phyloP scores from a whole-genome alignment of 1,284 basidiomycete genomes.

The Sphagnurus paluster region DNA sequence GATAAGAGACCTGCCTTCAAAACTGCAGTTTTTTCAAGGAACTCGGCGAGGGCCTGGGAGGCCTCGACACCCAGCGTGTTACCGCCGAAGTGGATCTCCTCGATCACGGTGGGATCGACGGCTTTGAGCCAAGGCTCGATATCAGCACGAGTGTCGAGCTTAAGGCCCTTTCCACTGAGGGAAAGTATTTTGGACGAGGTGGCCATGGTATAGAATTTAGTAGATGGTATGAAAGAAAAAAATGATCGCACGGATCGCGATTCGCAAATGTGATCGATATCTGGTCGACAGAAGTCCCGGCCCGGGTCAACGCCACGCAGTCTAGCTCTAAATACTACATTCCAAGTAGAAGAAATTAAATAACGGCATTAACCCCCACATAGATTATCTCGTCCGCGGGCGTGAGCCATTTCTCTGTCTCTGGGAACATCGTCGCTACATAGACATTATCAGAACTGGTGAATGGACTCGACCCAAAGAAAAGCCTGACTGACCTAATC shows the following conservation, averaged over 20 bases:
- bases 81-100: slow-evolving; percentile 92
- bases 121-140: slow-evolving; percentile 77
- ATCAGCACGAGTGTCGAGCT: slow-evolving; percentile 80
- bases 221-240: background rate
- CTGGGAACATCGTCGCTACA: slow-evolving; percentile 55
- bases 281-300: no score
- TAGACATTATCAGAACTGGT: background rate
- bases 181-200: slow-evolving; percentile 40
- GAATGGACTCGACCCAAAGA: no score
- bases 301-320: no score
- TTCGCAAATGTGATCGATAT: background rate
- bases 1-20: slow-evolving; percentile 60
- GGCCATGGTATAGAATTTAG: slow-evolving; percentile 15
- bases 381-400: slow-evolving; percentile 54
- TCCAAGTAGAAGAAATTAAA: no score
- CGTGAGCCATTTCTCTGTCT: slow-evolving; percentile 54
- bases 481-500: slow-evolving; percentile 47
- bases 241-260: background rate
- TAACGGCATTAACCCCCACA: slow-evolving; percentile 47
- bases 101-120: slow-evolving; percentile 66
- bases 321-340: no score
- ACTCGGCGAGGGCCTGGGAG: slow-evolving; percentile 81
- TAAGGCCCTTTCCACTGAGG: slow-evolving; percentile 76
- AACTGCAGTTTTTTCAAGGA: slow-evolving; percentile 68
- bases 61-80: slow-evolving; percentile 97